Evolutionary conservation across 2,329 filamentous ascomycete species (phyloP), one percentile per base, ranked within the genome.

Genomic region (Aspergillus transmontanensis): DNA sequence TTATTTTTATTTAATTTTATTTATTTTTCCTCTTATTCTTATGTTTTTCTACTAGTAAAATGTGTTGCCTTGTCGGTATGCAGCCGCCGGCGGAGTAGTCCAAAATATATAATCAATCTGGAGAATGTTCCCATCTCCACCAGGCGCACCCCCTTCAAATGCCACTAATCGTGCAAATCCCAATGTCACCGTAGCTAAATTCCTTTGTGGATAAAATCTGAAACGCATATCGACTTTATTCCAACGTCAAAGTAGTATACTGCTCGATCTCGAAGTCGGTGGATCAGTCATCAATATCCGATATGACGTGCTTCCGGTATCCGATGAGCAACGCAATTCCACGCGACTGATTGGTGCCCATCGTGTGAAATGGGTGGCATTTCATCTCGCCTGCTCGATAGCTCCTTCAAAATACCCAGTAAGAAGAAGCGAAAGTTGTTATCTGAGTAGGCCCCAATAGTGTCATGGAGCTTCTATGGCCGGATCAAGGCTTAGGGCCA

Each of bases 251-350:
- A 6, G 26, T 10, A 50, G 23, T 16, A 28, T 30, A 10, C 6
- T 10, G 30, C 12, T 54, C 5, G 30, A 34, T 34, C 23, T 11
- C 32, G 30, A n/a, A 16, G 51, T 11, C 7, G 16, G 26, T 19
- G 26, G 26, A 50, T 50, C 46, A 28, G 46, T 30, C 19, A 34
- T 54, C 51, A 14, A 54, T n/a, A 54, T 21, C 30, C 30, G 51
- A 54, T 54, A 54, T 54, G 51, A 54, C 51, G 51, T 54, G 51
- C 51, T 54, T 54, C 30, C 30, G 51, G 51, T 21, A 34, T 54
- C 51, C 51, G 51, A 54, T 54, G 51, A 54, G 51, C 51, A 54
- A 54, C 19, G 3, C 6, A 21, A 54, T 21, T 19, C 6, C 30
- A 36, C 51, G n/a, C 51, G 19, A 54, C 9, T 54, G 51, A 54